Evolutionary conservation across 331 rosid genomes (phyloP).

Genomic region (Malus hybrid): DNA sequence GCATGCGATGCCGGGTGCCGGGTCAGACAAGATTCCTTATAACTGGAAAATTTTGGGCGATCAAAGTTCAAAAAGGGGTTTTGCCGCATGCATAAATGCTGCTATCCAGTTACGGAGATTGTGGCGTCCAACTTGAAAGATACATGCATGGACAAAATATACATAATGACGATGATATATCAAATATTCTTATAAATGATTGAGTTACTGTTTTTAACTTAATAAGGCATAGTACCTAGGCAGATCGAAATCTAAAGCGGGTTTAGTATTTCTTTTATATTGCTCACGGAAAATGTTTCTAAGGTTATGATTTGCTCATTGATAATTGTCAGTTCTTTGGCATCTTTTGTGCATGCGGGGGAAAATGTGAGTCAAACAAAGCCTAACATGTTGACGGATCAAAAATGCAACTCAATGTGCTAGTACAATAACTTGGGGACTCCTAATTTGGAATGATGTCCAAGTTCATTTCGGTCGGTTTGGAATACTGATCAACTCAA

Average conservation of each 20-base stretch:
- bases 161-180: not conserved
- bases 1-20: conserved; percentile 1
- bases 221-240: not conserved
- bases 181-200: not conserved
- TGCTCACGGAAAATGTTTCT: not conserved
- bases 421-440: not conserved
- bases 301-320: not conserved
- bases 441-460: not conserved
- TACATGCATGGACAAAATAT: not conserved
- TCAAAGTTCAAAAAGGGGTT: not conserved
- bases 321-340: not conserved
- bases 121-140: not conserved
- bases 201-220: not conserved
- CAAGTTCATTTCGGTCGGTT: not conserved
- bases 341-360: not conserved
- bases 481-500: not conserved
- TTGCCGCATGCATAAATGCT: not conserved
- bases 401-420: not conserved
- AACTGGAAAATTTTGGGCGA: not conserved
- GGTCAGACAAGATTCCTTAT: conserved; percentile 2
- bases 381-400: not conserved
- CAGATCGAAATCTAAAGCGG: not conserved
- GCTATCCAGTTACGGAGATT: not conserved
- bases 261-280: not conserved
- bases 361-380: not conserved